Evolutionary conservation across 371 early-diverging fungal genomes (phyloP).

Genomic region (Mitosporidium daphniae): DNA sequence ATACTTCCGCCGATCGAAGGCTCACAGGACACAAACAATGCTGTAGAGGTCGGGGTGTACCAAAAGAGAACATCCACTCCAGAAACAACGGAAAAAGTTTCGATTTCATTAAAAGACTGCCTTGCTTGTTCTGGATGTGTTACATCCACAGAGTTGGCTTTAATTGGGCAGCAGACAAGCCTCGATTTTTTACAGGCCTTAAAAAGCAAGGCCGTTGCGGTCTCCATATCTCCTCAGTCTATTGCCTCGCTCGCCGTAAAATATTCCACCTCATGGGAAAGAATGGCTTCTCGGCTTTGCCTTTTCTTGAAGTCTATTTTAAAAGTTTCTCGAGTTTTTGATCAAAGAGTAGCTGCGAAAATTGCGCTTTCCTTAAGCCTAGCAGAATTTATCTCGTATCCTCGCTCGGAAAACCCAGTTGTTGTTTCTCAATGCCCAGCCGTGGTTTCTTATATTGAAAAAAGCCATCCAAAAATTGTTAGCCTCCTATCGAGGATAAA

Average conservation of each 20-base stretch:
- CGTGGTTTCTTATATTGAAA: constrained; percentile 93
- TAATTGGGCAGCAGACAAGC: constrained; percentile 52
- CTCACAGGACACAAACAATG: constrained; percentile 12
- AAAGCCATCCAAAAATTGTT: constrained; percentile 46
- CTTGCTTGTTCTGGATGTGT: constrained; percentile 85
- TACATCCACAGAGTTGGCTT: constrained; percentile 67
- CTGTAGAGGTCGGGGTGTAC: constrained; percentile 6
- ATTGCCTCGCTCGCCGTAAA: constrained; percentile 53
- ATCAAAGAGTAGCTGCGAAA: no score
- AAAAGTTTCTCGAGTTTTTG: no score
- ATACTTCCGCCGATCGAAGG: constrained; percentile 59
- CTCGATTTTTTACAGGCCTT: constrained; percentile 27
- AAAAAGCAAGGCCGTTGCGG: constrained; percentile 16
- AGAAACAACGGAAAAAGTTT: constrained; percentile 22
- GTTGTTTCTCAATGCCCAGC: constrained; percentile 9
- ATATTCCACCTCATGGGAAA: constrained; percentile 18
- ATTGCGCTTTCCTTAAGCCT: no score
- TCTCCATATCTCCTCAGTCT: constrained; percentile 57
- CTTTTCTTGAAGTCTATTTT: constrained; percentile 2
- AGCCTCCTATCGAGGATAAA: constrained; percentile 39
- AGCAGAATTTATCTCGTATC: no score
- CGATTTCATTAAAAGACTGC: constrained; percentile 61
- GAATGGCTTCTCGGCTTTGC: constrained; percentile 9
- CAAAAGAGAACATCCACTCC: no score
- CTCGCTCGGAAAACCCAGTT: background rate